Base-by-base conservation (phyloP, 345 rosid genomes). In the Citrus australasica region DNA sequence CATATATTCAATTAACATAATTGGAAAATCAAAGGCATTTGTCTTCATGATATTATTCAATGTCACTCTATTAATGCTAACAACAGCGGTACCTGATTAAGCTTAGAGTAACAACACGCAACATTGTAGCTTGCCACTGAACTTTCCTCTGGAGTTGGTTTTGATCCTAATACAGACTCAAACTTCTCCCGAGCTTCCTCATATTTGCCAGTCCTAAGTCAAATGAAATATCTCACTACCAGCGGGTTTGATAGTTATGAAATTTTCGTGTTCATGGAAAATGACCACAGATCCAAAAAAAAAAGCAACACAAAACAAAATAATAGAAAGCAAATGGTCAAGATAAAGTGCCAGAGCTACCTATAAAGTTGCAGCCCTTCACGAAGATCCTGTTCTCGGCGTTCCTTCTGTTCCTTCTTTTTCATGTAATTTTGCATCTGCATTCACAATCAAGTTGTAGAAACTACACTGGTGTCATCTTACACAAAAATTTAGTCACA, bases 101-200 rank as follows among this genome's bases (percentile, higher is more conserved):
- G 97, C 89, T 91, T 93, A 32, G 97, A 90, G 84, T 92, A 95
- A 78, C 98, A 93, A 81, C 95, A 95, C 38, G 99, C 97, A 33
- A 96, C 98, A 83, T 95, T 93, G 90, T 93, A 93, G 84, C 97
- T 88, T 28, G 98, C 94, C 24, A 91, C 90, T 3, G 99, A 79
- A 84, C 97, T 87, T 88, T 95, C 98, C 28, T 72, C 76, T 22
- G 84, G 79, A 28, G 92, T 89, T 63, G 99, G 98, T 90, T 85
- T 95, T 16, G 97, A 90, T 66, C 99, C 99, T 83, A 93, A 69
- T n/a, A 93, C 96, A 28, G 98, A 95, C 89, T 95, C 99, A 75
- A 95, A 95, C 76, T 85, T 96, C 89, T 83, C 94, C 86, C 88
- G 74, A 42, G 98, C 97, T 85, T 91, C 94, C 85, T 93, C 93